Percentiles rank a stretch among this genome's conserved stretches.
These are phyloP conservation scores for Bacidia gigantensis DNA, from an alignment of 495 filamentous ascomycete species.

Conservation along the genomic window DNA sequence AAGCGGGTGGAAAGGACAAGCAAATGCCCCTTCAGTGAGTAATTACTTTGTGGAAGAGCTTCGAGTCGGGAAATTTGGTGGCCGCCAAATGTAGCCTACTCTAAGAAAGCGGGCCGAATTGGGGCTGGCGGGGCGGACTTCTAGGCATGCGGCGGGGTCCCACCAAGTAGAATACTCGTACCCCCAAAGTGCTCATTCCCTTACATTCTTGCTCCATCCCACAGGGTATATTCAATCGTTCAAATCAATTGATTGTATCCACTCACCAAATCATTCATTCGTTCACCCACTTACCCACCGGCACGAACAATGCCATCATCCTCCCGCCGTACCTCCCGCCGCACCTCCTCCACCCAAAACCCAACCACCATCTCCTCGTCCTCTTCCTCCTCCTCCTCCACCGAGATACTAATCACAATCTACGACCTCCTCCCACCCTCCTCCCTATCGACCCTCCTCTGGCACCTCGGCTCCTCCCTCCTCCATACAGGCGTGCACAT, in stretches of 20 bases:
- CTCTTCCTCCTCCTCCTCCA: slow-evolving; percentile 26
- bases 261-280: no score
- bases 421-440: slow-evolving; percentile 35
- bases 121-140: no score
- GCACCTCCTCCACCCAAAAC: slow-evolving; percentile 17
- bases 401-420: not conserved
- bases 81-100: no score
- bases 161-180: no score
- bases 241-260: no score
- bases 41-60: not conserved
- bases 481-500: slow-evolving; percentile 73
- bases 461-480: slow-evolving; percentile 56
- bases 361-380: slow-evolving; percentile 7
- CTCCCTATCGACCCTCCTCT: slow-evolving; percentile 50
- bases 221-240: no score
- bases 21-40: not conserved
- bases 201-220: no score
- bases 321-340: slow-evolving; percentile 19
- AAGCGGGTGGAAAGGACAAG: not conserved
- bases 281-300: no score
- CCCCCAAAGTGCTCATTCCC: no score
- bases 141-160: no score
- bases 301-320: slow-evolving; percentile 13
- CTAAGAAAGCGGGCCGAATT: no score
- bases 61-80: no score